Base-by-base conservation (phyloP, 106 monocot genomes). In the Allium sativum region DNA sequence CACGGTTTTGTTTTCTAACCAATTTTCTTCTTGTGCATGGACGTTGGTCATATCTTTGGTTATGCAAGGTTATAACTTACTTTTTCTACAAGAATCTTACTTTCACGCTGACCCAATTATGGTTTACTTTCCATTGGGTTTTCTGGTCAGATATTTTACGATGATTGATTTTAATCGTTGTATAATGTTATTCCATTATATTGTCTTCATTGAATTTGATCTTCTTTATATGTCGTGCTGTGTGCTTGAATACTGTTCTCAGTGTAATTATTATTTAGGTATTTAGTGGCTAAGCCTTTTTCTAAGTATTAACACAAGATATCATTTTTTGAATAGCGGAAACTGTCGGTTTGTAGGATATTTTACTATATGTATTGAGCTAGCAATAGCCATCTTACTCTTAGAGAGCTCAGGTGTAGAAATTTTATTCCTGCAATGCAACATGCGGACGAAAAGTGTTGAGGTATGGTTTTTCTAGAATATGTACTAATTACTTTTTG, bases 31-130 rank as follows among this genome's bases (percentile, higher is more conserved):
- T 98, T 66, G 91, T 98, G 58, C 96, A 98, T 77, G 96, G 96
- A 10, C 76, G 96, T 67, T 98, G 96, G 96, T 91, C 96, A 43
- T 98, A 98, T 73, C 79, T 91, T 21, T 79, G 96, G 76, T 68
- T 98, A 68, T 98, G 88, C 91, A 98, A 98, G 91, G 96, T 98
- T 64, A 62, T 98, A 41, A 88, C 77, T 42, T 98, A 98, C 56
- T 98, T 98, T 56, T 98, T 98, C 60, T 98, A 98, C 84, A 98
- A 98, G 74, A 98, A 98, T 76, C 76, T 98, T 77, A 98, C 96
- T 12, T 98, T 98, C 61, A 98, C 96, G 18, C 65, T 98, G 71
- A 98, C 96, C 64, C 96, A 98, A 61, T 98, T 98, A 63, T 98
- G 96, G 96, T 98, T 98, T 68, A 98, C 96, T 55, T 98, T 98